Evolutionary conservation across 352 stramenopile species (phyloP), one percentile per base, ranked within the genome.

Genomic region (Paralagenidium karlingii): DNA sequence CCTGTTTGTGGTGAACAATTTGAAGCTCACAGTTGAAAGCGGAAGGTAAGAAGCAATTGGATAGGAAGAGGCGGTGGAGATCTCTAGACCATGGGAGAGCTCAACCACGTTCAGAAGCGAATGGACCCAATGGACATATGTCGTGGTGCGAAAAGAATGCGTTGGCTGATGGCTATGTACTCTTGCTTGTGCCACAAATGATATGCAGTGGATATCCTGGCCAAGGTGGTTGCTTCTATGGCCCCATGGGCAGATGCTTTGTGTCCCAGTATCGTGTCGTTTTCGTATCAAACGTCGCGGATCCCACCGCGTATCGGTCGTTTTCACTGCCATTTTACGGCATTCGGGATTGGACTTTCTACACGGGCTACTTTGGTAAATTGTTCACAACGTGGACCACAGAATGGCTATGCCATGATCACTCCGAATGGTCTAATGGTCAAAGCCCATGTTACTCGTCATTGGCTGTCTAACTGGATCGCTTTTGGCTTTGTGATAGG

Each of bases 31-130:
- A 8, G 75, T 85, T 36, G 68, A 85, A 45, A 88, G 75, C 39
- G 70, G 75, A 60, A 88, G 75, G 75, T 88, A 52, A 45, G 68
- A n/a, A n/a, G n/a, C n/a, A n/a, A n/a, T n/a, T n/a, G n/a, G n/a
- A n/a, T n/a, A n/a, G n/a, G n/a, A n/a, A n/a, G n/a, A n/a, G n/a
- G n/a, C n/a, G n/a, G n/a, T n/a, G n/a, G n/a, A n/a, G n/a, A n/a
- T n/a, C n/a, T n/a, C n/a, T n/a, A n/a, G n/a, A n/a, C n/a, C n/a
- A n/a, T n/a, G n/a, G n/a, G n/a, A n/a, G n/a, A n/a, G n/a, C n/a
- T n/a, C n/a, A n/a, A n/a, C n/a, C n/a, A n/a, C n/a, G n/a, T n/a
- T n/a, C n/a, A n/a, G n/a, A n/a, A n/a, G n/a, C n/a, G n/a, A n/a
- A n/a, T n/a, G n/a, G n/a, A n/a, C n/a, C n/a, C n/a, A n/a, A n/a